Evolutionary conservation across 352 stramenopile genomes (phyloP).

Genomic region (Pythium guiyangense): DNA sequence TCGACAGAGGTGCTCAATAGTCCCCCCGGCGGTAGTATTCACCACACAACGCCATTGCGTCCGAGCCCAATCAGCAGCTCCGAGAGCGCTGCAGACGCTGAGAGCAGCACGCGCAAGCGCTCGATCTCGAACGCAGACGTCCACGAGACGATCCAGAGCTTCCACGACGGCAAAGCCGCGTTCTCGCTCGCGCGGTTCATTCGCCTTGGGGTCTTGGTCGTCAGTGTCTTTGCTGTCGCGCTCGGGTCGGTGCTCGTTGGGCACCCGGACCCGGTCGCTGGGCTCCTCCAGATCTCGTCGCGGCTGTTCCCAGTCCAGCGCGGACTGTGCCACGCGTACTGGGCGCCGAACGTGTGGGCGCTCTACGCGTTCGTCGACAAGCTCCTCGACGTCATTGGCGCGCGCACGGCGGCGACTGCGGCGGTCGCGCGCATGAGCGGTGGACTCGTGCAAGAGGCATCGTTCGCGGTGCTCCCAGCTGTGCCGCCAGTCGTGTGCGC

Average conservation of each 20-base stretch:
- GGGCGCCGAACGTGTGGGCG: constrained; percentile 98
- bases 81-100: constrained; percentile 10
- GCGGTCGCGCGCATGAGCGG: constrained; percentile 73
- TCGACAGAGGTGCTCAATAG: neutral
- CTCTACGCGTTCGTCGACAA: constrained; percentile 93
- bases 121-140: constrained; percentile 71
- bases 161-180: constrained; percentile 43
- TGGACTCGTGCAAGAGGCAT: constrained; percentile 79
- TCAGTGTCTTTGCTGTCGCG: constrained; percentile 74
- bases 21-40: constrained; percentile 4
- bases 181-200: constrained; percentile 78
- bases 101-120: constrained; percentile 29
- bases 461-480: constrained; percentile 67
- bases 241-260: constrained; percentile 70
- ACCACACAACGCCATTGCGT: too few relatives aligned
- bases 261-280: constrained; percentile 41
- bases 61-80: too few relatives aligned
- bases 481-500: constrained; percentile 69
- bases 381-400: constrained; percentile 50
- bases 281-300: constrained; percentile 85
- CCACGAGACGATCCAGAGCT: constrained; percentile 58
- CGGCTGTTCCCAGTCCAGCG: constrained; percentile 96
- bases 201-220: constrained; percentile 77
- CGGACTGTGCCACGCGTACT: constrained; percentile 98
- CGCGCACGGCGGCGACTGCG: constrained; percentile 17